Conservation (phyloP, 257 asterid genomes). For the Echites panduratus region DNA sequence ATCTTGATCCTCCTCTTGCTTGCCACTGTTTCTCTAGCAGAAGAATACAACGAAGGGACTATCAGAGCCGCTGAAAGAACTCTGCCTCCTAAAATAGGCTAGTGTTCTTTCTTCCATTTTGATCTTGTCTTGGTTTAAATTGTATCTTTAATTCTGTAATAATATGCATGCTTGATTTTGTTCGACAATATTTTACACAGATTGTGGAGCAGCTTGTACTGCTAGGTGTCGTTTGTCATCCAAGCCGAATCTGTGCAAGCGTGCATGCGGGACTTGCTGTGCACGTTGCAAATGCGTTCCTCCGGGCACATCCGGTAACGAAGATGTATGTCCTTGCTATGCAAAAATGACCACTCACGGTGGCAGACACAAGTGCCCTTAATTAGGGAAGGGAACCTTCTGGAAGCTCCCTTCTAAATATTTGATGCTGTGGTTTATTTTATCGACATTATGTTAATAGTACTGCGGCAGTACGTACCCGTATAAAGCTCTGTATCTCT, state of each 20-base stretch:
- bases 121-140: background rate
- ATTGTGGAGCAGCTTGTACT: constrained; percentile 28
- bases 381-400: too few relatives aligned
- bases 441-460: background rate
- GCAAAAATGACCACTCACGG: constrained; percentile 29
- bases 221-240: constrained; percentile 28
- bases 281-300: constrained; percentile 36
- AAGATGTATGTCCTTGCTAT: constrained; percentile 27
- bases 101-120: too few relatives aligned
- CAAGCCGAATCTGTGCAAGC: constrained; percentile 26
- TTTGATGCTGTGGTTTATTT: too few relatives aligned
- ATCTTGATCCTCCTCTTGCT: background rate
- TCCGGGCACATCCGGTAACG: constrained; percentile 37
- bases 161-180: too few relatives aligned
- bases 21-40: background rate
- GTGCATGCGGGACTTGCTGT: constrained; percentile 42
- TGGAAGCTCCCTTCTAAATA: background rate
- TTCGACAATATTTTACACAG: constrained; percentile 2
- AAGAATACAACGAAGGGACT: background rate
- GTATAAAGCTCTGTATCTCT: background rate
- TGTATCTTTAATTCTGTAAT: too few relatives aligned
- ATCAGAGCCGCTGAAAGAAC: background rate
- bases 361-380: constrained; percentile 32
- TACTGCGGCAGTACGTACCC: background rate
- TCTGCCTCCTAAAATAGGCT: background rate